These are phyloP conservation scores for Mariannaea sp. DNA, from an alignment of 2,329 filamentous ascomycete species.

Conservation along the genomic window DNA sequence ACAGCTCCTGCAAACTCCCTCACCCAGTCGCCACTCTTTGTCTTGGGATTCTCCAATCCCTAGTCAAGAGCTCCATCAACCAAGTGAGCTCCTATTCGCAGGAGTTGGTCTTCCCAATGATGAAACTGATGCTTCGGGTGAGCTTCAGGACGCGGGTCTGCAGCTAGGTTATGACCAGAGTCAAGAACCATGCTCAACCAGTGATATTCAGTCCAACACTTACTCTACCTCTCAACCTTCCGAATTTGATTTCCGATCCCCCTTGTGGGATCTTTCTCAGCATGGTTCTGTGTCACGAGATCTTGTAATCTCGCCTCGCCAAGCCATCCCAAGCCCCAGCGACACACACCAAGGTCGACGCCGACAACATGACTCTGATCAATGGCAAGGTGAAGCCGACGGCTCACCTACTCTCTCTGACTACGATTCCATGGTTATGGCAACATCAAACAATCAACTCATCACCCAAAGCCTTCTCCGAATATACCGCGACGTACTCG, in stretches of 20 bases:
- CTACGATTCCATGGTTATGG: conserved; percentile 31
- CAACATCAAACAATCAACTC: conserved; percentile 40
- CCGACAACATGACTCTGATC: conserved; percentile 1
- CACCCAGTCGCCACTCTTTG: conserved; percentile 15
- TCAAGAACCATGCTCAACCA: conserved; percentile 6
- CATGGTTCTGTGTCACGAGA: neutral
- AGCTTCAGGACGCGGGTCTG: conserved; percentile 6
- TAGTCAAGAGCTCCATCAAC: conserved; percentile 12
- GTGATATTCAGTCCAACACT: conserved; percentile 9
- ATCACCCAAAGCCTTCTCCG: conserved; percentile 51
- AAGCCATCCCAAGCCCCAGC: neutral
- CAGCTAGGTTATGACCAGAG: neutral
- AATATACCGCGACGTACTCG: conserved; percentile 59
- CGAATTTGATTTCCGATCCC: conserved; percentile 16
- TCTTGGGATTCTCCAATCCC: conserved; percentile 22
- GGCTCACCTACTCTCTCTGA: conserved; percentile 22
- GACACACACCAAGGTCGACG: neutral
- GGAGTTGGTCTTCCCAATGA: neutral
- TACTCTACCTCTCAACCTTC: conserved; percentile 20
- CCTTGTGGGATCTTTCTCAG: conserved; percentile 19
- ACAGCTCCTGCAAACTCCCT: conserved; percentile 16
- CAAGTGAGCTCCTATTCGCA: neutral
- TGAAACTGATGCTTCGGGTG: neutral
- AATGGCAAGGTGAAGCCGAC: conserved; percentile 11
- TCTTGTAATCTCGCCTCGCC: conserved; percentile 9